phyloP scores from a whole-genome alignment of 331 rosid species.

The Pyracantha coccinea region DNA sequence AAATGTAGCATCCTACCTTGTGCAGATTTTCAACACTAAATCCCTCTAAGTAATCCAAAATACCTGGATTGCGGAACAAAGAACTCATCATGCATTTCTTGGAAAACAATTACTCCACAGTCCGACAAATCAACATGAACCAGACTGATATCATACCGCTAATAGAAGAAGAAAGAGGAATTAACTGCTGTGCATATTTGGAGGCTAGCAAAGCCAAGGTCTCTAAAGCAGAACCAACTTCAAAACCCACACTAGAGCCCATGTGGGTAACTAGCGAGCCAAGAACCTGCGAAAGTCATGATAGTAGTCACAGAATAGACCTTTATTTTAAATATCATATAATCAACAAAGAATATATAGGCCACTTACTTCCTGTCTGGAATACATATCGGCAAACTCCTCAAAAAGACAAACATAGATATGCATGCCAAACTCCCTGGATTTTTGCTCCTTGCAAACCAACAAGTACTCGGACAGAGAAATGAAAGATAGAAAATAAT shows the following conservation, averaged over 20 bases:
- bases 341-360: background rate
- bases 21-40: conserved; percentile 31
- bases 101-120: background rate
- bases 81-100: background rate
- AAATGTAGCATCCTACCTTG: conserved; percentile 19
- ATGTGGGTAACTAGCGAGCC: conserved; percentile 35
- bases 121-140: background rate
- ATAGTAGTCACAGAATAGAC: background rate
- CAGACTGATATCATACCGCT: conserved; percentile 15
- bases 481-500: conserved; percentile 24
- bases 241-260: conserved; percentile 31
- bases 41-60: conserved; percentile 39
- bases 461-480: conserved; percentile 31
- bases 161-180: conserved; percentile 31
- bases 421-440: conserved; percentile 25
- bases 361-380: conserved; percentile 36
- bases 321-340: background rate
- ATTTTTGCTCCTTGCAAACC: conserved; percentile 33
- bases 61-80: conserved; percentile 19
- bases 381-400: conserved; percentile 29
- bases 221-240: conserved; percentile 30
- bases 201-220: conserved; percentile 25
- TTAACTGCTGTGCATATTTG: conserved; percentile 22
- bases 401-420: conserved; percentile 23
- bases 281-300: conserved; percentile 20